Conservation (phyloP, 805 yeast genomes). For the Nadsonia fulvescens region DNA sequence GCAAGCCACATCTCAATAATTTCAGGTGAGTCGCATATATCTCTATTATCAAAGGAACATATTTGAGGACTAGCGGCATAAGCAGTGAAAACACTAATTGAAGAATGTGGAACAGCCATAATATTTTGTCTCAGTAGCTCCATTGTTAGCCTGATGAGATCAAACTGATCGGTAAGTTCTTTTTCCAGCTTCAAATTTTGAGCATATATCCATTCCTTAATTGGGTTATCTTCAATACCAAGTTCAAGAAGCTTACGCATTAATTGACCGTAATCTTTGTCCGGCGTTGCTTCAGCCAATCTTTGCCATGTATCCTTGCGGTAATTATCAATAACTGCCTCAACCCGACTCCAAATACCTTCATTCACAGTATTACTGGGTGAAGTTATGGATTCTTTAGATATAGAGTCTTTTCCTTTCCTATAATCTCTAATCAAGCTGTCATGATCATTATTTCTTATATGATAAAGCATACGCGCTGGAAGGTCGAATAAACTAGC, state of each 20-base stretch:
- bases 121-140: conserved; percentile 11
- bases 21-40: conserved; percentile 33
- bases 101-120: conserved; percentile 13
- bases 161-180: conserved; percentile 25
- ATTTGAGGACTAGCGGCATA: no score
- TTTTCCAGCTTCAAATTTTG: conserved; percentile 26
- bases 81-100: conserved; percentile 12
- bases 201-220: conserved; percentile 39
- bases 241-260: conserved; percentile 43
- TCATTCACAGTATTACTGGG: conserved; percentile 25
- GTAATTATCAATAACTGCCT: conserved; percentile 33
- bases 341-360: conserved; percentile 40
- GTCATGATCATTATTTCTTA: conserved; percentile 36
- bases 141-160: conserved; percentile 16
- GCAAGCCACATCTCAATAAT: conserved; percentile 44
- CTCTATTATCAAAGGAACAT: no score
- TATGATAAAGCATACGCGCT: conserved; percentile 23
- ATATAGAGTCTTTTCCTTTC: conserved; percentile 24
- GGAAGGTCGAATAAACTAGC: conserved; percentile 41
- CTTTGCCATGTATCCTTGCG: conserved; percentile 34
- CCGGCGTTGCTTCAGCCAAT: conserved; percentile 19
- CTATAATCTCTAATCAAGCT: conserved; percentile 39
- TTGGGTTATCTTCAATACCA: conserved; percentile 48
- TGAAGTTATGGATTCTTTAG: conserved; percentile 12
- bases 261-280: conserved; percentile 18